Conservation (phyloP, 345 rosid species). For the Aquilaria malaccensis region DNA sequence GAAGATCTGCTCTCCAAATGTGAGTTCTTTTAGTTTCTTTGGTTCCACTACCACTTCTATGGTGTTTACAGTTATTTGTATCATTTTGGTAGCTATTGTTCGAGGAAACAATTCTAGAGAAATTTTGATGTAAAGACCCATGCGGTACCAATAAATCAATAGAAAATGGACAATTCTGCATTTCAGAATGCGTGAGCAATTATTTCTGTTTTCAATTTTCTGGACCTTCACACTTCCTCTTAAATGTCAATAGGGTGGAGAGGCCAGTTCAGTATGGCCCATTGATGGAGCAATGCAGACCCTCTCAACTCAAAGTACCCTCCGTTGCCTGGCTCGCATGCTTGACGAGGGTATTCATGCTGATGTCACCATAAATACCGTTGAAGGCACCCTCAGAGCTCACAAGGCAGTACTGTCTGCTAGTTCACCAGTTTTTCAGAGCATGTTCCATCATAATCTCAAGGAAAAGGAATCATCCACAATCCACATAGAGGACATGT, state of each 20-base stretch:
- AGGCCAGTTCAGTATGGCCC: slow-evolving; percentile 66
- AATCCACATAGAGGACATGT: slow-evolving; percentile 78
- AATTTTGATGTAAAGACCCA: no score
- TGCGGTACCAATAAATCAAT: no score
- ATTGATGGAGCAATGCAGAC: slow-evolving; percentile 56
- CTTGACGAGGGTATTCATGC: slow-evolving; percentile 69
- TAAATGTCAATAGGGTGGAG: slow-evolving; percentile 42
- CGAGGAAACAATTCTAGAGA: no score
- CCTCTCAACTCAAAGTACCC: slow-evolving; percentile 51
- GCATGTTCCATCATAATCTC: slow-evolving; percentile 90
- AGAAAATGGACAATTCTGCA: no score
- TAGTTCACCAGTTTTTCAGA: slow-evolving; percentile 81
- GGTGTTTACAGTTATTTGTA: no score
- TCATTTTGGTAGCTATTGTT: no score
- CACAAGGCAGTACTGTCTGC: slow-evolving; percentile 85
- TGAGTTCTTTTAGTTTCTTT: slow-evolving; percentile 29
- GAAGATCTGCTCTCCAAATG: slow-evolving; percentile 58
- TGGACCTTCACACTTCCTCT: no score
- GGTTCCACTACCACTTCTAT: no score
- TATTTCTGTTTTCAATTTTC: no score
- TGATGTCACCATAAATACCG: slow-evolving; percentile 67
- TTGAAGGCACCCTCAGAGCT: slow-evolving; percentile 70
- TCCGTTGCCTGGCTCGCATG: slow-evolving; percentile 77
- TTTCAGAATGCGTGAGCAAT: no score
- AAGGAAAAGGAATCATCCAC: slow-evolving; percentile 86